Conservation (phyloP, 176 grass and related monocot genomes). For the Pontederia crassipes region DNA sequence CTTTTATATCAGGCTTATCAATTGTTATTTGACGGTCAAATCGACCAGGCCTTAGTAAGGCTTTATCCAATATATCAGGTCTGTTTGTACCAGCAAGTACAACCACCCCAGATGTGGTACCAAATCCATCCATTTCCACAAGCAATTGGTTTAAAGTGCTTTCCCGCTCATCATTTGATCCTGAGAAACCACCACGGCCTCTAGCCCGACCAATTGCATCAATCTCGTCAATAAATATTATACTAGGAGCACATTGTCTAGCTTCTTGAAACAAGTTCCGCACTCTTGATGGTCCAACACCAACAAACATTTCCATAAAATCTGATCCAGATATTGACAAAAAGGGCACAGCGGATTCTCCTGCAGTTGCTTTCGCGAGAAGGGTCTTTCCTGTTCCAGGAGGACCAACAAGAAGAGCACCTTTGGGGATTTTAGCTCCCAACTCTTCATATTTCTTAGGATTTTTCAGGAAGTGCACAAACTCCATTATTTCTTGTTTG, state of each 20-base stretch:
- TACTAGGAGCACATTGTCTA: slow-evolving; percentile 63
- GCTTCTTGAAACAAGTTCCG: slow-evolving; percentile 87
- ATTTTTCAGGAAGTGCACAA: slow-evolving; percentile 97
- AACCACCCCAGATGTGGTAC: slow-evolving; percentile 71
- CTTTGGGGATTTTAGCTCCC: slow-evolving; percentile 95
- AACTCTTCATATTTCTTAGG: slow-evolving; percentile 92
- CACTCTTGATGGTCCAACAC: slow-evolving; percentile 86
- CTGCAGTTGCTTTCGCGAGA: slow-evolving; percentile 91
- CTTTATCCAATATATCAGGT: slow-evolving; percentile 91
- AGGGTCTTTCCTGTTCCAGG: slow-evolving; percentile 90
- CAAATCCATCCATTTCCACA: slow-evolving; percentile 98
- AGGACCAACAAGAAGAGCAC: slow-evolving; percentile 82
- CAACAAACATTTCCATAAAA: slow-evolving; percentile 99
- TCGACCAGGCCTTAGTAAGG: slow-evolving; percentile 83
- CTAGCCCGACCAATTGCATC: slow-evolving; percentile 90
- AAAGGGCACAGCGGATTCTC: slow-evolving; percentile 82
- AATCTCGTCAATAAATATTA: slow-evolving; percentile 94
- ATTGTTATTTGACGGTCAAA: slow-evolving; percentile 90
- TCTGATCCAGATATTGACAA: slow-evolving; percentile 82
- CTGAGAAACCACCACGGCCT: slow-evolving; percentile 55
- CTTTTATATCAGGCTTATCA: slow-evolving; percentile 91
- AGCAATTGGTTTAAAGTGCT: slow-evolving; percentile 89
- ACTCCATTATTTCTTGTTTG: slow-evolving; percentile 98
- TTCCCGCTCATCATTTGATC: slow-evolving; percentile 57
- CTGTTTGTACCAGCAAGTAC: slow-evolving; percentile 91